phyloP scores from a whole-genome alignment of 345 rosid genomes.

The Alliaria petiolata region DNA sequence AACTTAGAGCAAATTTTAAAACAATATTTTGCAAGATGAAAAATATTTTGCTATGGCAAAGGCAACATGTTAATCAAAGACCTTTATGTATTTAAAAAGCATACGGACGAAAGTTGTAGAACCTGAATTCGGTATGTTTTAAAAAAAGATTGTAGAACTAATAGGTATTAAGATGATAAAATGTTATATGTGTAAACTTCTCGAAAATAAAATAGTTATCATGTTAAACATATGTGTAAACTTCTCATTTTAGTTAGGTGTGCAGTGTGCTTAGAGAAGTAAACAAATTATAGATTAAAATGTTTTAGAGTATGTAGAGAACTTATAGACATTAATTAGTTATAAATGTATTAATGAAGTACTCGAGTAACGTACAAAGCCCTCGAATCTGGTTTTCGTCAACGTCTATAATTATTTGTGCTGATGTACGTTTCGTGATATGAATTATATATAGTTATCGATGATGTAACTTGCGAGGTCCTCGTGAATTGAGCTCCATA shows the following conservation, averaged over 20 bases:
- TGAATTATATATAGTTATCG: not conserved
- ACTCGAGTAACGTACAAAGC: constrained; percentile 6
- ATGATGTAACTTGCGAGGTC: constrained; percentile 21
- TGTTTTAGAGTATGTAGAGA: not conserved
- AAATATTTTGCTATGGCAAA: not conserved
- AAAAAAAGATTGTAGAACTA: not conserved
- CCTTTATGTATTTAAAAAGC: not conserved
- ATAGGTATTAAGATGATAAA: not conserved
- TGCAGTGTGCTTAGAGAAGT: not conserved
- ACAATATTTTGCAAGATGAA: too few species aligned
- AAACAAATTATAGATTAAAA: not conserved
- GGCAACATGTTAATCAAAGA: not conserved
- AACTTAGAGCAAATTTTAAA: too few species aligned
- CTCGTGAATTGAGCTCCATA: constrained; percentile 22
- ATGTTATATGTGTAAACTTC: not conserved
- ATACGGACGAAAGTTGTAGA: not conserved
- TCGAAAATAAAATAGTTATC: not conserved
- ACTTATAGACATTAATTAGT: not conserved
- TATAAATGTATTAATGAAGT: constrained; percentile 12
- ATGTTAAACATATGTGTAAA: too few species aligned
- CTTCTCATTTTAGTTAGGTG: not conserved
- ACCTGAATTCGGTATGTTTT: not conserved
- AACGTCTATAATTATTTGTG: constrained; percentile 17
- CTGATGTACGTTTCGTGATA: constrained; percentile 10
- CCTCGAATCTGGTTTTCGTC: constrained; percentile 22